Conservation (phyloP, 108 stramenopile genomes). For the Skeletonema grethae region DNA sequence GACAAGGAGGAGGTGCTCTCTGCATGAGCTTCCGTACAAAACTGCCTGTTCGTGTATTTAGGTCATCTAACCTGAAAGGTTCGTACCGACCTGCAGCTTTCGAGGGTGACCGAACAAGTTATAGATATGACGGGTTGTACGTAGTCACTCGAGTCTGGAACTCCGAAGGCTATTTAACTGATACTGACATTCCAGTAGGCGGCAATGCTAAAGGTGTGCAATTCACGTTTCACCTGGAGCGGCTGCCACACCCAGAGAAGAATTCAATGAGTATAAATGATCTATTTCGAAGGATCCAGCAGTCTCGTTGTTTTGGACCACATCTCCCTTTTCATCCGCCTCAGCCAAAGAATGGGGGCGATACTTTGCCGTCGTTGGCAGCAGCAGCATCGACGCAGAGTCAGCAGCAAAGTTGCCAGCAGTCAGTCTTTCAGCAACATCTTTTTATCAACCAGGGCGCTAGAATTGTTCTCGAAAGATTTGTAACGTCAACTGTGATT, state of each 20-base stretch:
- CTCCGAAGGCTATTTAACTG: constrained; percentile 3
- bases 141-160: constrained; percentile 23
- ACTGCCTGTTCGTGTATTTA: constrained; percentile 39
- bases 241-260: constrained; percentile 7
- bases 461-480: neutral
- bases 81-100: constrained; percentile 28
- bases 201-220: constrained; percentile 3
- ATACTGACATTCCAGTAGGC: constrained; percentile 7
- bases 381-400: neutral
- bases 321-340: neutral
- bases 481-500: neutral
- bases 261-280: neutral
- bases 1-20: constrained; percentile 39
- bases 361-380: neutral
- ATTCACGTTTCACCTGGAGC: constrained; percentile 34
- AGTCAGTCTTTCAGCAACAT: neutral
- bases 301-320: neutral
- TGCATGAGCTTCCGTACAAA: constrained; percentile 18
- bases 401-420: neutral
- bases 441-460: neutral
- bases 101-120: constrained; percentile 23
- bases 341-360: neutral
- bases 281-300: neutral
- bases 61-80: constrained; percentile 33
- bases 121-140: constrained; percentile 50